These are phyloP conservation scores for Colletotrichum navitas DNA, from an alignment of 2,329 filamentous ascomycete genomes.

Conservation along the genomic window DNA sequence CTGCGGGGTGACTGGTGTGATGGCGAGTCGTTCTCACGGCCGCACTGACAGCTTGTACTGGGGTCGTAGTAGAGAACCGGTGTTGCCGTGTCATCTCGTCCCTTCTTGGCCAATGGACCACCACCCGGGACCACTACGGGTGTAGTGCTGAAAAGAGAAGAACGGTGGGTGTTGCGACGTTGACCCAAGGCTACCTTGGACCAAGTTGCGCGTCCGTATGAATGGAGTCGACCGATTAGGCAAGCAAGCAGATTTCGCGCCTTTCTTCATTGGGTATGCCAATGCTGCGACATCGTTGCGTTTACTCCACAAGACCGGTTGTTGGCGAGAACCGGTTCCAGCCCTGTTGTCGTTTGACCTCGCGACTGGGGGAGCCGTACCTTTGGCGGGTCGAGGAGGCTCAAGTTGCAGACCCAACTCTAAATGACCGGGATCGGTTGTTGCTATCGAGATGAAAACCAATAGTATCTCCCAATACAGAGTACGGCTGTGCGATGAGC, in stretches of 20 bases:
- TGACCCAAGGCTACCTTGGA: slow-evolving; percentile 34
- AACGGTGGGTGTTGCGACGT: slow-evolving; percentile 27
- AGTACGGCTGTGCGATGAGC: slow-evolving; percentile 13
- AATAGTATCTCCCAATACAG: slow-evolving; percentile 25
- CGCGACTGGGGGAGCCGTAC: slow-evolving; percentile 6
- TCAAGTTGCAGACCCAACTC: slow-evolving; percentile 27
- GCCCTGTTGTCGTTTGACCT: slow-evolving; percentile 28
- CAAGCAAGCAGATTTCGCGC: slow-evolving; percentile 27
- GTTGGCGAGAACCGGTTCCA: slow-evolving; percentile 11
- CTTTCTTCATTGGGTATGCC: slow-evolving; percentile 37
- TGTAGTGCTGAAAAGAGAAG: slow-evolving; percentile 24
- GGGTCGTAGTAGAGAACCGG: slow-evolving; percentile 31
- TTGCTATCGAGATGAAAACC: slow-evolving; percentile 4
- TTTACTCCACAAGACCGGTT: slow-evolving; percentile 1
- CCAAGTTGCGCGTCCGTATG: slow-evolving; percentile 33
- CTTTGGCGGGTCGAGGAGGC: slow-evolving; percentile 27
- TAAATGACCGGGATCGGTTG: not conserved
- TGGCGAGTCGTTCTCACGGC: slow-evolving; percentile 34
- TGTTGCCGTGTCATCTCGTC: slow-evolving; percentile 35
- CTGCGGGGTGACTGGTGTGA: slow-evolving; percentile 17
- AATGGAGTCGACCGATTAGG: slow-evolving; percentile 17
- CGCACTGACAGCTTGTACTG: slow-evolving; percentile 33
- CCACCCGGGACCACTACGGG: slow-evolving; percentile 6
- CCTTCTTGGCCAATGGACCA: slow-evolving; percentile 24
- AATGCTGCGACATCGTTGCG: slow-evolving; percentile 23